Evolutionary conservation across 2,329 filamentous ascomycete species (phyloP), one percentile per base, ranked within the genome.

Genomic region (Neurospora crassa): DNA sequence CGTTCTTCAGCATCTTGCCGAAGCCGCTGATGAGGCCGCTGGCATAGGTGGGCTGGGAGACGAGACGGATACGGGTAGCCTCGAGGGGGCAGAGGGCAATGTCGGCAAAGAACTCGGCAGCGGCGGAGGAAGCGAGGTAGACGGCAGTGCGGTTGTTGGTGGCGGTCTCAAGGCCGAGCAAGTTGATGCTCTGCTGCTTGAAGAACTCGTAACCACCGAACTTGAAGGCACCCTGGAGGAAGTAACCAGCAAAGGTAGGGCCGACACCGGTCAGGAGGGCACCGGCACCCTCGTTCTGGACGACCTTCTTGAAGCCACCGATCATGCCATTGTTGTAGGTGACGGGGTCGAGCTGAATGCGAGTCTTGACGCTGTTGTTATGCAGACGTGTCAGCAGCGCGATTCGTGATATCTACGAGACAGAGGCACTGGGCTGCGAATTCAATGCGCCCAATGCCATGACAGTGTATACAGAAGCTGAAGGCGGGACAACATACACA

Each of bases 181-280:
- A 74, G 85, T 91, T 90, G 84, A 94, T 93, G 78, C 85, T 86
- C 83, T 93, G 90, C 85, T 93, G 88, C 89, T 94, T 94, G 90
- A 94, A 94, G 84, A 94, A 89, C 84, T 94, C 92, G 83, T 94
- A 94, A 80, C 92, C 92, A 82, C 92, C 92, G 82, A 94, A 94
- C 85, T 94, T 94, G 89, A 94, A 90, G 78, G 91, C 90, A 79
- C 92, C 92, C 84, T 94, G 92, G 78, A 94, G 88, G 88, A 93
- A 94, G 85, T 94, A 94, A 81, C 92, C 92, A 76, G 91, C 90
- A 77, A 88, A 87, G 79, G 92, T 94, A 76, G 92, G 91, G 77
- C 92, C 92, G 81, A 90, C 86, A 82, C 92, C 92, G 74, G 92
- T 94, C 82, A 91, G 85, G 76, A 94, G 88, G 80, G 91, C 92